Evolutionary conservation across 2,329 filamentous ascomycete genomes (phyloP), one percentile per base, ranked within the genome.

Genomic region (Paraphoma chrysanthemicola): DNA sequence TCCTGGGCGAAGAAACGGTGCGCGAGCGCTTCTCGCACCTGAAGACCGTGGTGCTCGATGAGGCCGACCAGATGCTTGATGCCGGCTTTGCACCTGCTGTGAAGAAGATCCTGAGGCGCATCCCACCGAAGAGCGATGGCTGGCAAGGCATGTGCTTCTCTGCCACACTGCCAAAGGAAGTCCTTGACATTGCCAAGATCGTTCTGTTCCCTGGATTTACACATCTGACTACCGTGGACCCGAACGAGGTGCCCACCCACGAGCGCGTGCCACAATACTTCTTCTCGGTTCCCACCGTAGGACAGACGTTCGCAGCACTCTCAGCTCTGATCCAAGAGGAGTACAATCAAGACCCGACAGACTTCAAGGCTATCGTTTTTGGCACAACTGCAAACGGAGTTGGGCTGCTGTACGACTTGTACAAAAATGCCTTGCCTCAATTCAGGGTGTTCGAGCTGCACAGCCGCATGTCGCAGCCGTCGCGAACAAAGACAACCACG

Each of bases 71-170:
- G 48, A 81, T 81, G 57, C 76, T 85, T 17, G 80, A 85, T 41
- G 72, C 81, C 49, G 84, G 85, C 23, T 86, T 86, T 62, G 74
- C 84, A 28, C 78, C 79, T 10, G 82, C 81, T 18, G 80, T 86
- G 53, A 81, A 81, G 63, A 76, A 81, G 48, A 84, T 86, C 33
- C 75, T 86, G 30, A 74, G 72, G 18, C 75, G 78, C 33, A 78
- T 86, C 44, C 84, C 84, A 9, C 75, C 80, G 6, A 85, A 85
- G 75, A 76, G 68, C 53, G 63, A 72, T 6, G 81, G 80, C 49
- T 81, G 80, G 78, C 80, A 82, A 58, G 82, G 82, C 51, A 81
- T 81, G 79, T 81, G 79, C 66, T 82, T 81, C 68, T 79, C 75
- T 10, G 80, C 80, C 3, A 82, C 80, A 2, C 70, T 81, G 31